These are phyloP conservation scores for Termitomyces sp. DNA, from an alignment of 768 basidiomycete species.

Conservation along the genomic window DNA sequence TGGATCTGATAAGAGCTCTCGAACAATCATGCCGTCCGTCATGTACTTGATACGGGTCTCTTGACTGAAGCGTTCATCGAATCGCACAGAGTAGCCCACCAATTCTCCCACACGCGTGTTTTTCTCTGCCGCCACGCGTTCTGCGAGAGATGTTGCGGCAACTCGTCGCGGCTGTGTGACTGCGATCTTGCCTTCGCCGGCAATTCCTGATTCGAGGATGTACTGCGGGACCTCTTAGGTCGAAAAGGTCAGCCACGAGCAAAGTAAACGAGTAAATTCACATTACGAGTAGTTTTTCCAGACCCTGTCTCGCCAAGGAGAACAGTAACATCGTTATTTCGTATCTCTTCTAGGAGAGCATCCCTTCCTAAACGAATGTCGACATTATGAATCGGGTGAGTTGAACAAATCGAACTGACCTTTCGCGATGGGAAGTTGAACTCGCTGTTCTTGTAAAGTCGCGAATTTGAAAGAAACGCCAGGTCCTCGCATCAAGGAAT, in stretches of 20 bases:
- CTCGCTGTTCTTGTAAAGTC: slow-evolving; percentile 59
- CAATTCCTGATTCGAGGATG: slow-evolving; percentile 76
- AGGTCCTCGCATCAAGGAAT: slow-evolving; percentile 16
- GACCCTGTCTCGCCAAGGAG: slow-evolving; percentile 97
- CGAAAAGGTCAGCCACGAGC: neutral
- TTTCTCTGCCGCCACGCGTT: slow-evolving; percentile 85
- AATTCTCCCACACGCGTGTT: slow-evolving; percentile 62
- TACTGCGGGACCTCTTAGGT: slow-evolving; percentile 92
- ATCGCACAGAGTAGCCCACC: slow-evolving; percentile 95
- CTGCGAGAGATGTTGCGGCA: slow-evolving; percentile 91
- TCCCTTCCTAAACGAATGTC: slow-evolving; percentile 53
- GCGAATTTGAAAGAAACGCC: slow-evolving; percentile 20
- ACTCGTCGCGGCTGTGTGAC: slow-evolving; percentile 95
- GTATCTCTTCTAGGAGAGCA: slow-evolving; percentile 67
- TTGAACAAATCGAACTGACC: slow-evolving; percentile 37
- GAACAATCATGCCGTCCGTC: slow-evolving; percentile 96
- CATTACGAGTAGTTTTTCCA: slow-evolving; percentile 90
- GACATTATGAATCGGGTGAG: neutral
- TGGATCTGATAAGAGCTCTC: slow-evolving; percentile 81
- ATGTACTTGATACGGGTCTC: slow-evolving; percentile 91
- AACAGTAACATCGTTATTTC: slow-evolving; percentile 77
- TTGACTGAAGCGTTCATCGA: slow-evolving; percentile 73
- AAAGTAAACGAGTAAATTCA: neutral
- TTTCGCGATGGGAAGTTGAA: slow-evolving; percentile 72
- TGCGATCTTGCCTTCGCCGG: slow-evolving; percentile 71